Evolutionary conservation across 176 grass and related monocot species (phyloP).

Genomic region (Carex kokanica): DNA sequence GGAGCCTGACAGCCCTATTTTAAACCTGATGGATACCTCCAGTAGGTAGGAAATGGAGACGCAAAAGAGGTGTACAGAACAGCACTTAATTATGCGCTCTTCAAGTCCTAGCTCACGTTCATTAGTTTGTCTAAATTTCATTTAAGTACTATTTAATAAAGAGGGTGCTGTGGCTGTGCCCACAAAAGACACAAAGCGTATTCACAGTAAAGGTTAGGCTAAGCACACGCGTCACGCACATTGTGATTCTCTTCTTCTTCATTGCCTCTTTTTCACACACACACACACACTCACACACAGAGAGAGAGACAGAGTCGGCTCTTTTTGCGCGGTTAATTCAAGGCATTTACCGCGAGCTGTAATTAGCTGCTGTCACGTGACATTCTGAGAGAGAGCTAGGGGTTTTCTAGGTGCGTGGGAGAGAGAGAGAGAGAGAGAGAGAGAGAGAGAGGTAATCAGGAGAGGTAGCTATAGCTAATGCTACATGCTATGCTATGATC

Average conservation of each 20-base stretch:
- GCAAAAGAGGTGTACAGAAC: neutral
- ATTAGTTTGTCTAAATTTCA: neutral
- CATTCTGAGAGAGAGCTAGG: neutral
- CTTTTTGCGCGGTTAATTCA: neutral
- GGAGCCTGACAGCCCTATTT: neutral
- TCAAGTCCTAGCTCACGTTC: neutral
- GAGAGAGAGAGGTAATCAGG: neutral
- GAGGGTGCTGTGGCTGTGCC: neutral
- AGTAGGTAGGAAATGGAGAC: neutral
- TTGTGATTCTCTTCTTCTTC: neutral
- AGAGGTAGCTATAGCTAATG: neutral
- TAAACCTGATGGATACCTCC: neutral
- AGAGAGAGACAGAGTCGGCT: neutral
- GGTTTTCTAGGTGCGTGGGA: neutral
- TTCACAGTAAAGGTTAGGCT: conserved; percentile 1
- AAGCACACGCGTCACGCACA: conserved; percentile 1
- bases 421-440: neutral
- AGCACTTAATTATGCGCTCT: conserved; percentile 11
- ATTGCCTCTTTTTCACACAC: neutral
- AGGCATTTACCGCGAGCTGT: neutral
- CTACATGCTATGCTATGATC: neutral
- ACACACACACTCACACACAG: neutral
- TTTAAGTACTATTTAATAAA: neutral
- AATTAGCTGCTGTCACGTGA: conserved; percentile 26
- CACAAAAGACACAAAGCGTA: neutral